These are phyloP conservation scores for Wallacemonas collosoma DNA, from an alignment of 208 protist species.

Conservation along the genomic window DNA sequence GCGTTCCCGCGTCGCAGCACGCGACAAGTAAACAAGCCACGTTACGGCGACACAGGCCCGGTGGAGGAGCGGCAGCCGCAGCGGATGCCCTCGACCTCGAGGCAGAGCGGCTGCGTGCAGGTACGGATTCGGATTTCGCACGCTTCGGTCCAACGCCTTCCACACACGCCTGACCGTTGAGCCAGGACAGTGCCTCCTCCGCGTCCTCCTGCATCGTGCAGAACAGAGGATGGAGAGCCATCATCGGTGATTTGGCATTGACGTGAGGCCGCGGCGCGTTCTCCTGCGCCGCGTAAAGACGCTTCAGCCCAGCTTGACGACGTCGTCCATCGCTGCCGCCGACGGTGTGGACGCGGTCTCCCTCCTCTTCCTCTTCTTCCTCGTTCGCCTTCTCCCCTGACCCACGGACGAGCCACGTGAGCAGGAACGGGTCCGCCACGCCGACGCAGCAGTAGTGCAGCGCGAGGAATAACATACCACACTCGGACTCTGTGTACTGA, in stretches of 20 bases:
- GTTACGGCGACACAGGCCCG: constrained; percentile 25
- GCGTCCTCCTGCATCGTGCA: background rate
- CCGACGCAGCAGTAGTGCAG: constrained; percentile 72
- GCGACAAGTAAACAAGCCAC: constrained; percentile 56
- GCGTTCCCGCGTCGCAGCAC: constrained; percentile 72
- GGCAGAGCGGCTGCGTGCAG: too few species aligned
- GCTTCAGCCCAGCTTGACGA: background rate
- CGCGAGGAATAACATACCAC: constrained; percentile 62
- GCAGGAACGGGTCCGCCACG: constrained; percentile 58
- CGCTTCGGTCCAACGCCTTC: constrained; percentile 5
- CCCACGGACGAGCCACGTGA: constrained; percentile 24
- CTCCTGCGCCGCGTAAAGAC: background rate
- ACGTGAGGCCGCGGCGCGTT: background rate
- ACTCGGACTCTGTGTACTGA: constrained; percentile 45
- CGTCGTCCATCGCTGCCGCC: background rate
- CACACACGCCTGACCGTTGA: background rate
- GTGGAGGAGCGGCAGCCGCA: background rate
- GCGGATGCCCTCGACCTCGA: too few species aligned
- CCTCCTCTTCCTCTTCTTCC: background rate
- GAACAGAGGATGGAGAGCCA: constrained; percentile 12
- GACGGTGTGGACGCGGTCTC: background rate
- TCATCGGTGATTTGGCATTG: background rate
- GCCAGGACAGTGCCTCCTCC: background rate
- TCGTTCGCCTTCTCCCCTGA: background rate
- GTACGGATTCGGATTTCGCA: background rate